Percentiles rank a stretch among this genome's conserved stretches.
Conservation (phyloP, 768 basidiomycete species). For the Gymnopilus dilepis region DNA sequence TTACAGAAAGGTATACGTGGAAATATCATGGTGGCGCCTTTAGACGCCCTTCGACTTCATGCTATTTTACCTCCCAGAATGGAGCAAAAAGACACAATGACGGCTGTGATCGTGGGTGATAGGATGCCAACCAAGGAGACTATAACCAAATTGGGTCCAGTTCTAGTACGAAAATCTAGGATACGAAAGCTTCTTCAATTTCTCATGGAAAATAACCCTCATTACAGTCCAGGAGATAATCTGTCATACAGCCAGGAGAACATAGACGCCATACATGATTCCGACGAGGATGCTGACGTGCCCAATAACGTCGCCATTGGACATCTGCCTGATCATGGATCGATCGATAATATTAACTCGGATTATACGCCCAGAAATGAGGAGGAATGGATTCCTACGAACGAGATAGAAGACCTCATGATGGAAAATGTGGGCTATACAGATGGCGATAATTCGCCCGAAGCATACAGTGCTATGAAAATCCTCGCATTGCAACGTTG, state of each 20-base stretch:
- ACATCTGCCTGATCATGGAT: neutral
- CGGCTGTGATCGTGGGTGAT: neutral
- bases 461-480: no score
- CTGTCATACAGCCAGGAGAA: neutral
- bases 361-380: neutral
- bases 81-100: neutral
- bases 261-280: neutral
- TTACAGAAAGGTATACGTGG: neutral
- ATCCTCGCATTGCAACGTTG: no score
- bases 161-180: neutral
- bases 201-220: neutral
- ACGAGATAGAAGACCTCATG: no score
- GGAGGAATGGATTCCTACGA: no score
- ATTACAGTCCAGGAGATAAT: neutral
- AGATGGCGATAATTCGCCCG: no score
- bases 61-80: neutral
- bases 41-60: neutral
- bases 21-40: neutral
- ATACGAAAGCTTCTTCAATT: neutral
- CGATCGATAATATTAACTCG: neutral
- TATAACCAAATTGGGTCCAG: neutral
- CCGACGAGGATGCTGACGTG: neutral
- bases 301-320: neutral
- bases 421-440: no score
- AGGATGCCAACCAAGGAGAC: neutral